Evolutionary conservation across 768 basidiomycete species (phyloP), one percentile per base, ranked within the genome.

Genomic region (Cystofilobasidium capitatum): DNA sequence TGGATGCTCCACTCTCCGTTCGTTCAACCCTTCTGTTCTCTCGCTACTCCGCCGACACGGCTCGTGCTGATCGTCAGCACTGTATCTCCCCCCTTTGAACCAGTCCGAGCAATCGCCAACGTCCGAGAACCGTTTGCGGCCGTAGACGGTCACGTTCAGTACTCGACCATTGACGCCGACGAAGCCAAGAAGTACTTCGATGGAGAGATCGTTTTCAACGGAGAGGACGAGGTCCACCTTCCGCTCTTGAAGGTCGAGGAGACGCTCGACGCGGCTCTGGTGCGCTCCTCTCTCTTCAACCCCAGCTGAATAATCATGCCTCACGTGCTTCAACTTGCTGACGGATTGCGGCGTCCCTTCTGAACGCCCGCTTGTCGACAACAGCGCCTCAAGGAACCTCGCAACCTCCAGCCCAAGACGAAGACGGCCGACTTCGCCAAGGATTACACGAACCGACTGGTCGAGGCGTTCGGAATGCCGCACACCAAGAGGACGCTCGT

Each of bases 191-290:
- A 67, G 40, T 54, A 35, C 51, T 67, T 29, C 59, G 47, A 33
- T 20, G 58, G 58, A 22, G 60, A 67, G n/a, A 54, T 67, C 59
- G 60, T 67, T 35, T 67, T 61, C 58, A 67, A 67, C 59, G 45
- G 47, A 42, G 66, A 67, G 59, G 59, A 67, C 39, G 66, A 67
- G n/a, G 37, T 47, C 24, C 66, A 67, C 39, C 31, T 40, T 24
- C 58, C 66, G 44, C 36, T 37, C n/a, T 42, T 62, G 22, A 62
- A 40, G 8, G 66, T 67, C 17, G 33, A 44, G 31, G 57, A 67
- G 24, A 62, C 58, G 57, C 55, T 67, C n/a, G n/a, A 40, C 31
- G n/a, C 35, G 5, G n/a, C 59, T 22, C 58, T 60, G 54, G 22
- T 24, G 31, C 40, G 44, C 9, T 58, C 40, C 29, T 26, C 31